phyloP scores from a whole-genome alignment of 257 asterid genomes.

The Apocynum venetum region DNA sequence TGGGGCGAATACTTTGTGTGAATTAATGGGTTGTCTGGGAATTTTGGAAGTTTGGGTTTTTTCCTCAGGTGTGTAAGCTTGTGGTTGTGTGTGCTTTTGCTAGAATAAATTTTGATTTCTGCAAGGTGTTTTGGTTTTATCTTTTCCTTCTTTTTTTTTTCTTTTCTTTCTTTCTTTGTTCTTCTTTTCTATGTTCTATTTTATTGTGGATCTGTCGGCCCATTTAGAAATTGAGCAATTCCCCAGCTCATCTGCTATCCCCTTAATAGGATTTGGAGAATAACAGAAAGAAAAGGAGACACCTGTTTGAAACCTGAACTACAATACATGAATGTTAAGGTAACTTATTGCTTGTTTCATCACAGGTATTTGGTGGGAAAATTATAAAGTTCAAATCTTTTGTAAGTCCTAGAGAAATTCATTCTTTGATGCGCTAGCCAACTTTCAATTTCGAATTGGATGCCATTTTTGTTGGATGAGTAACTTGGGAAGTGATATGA shows the following conservation, averaged over 20 bases:
- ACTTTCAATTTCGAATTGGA: constrained; percentile 6
- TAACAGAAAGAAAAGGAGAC: constrained; percentile 7
- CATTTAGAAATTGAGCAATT: constrained; percentile 13
- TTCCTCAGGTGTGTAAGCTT: neutral
- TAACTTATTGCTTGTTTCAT: constrained; percentile 14
- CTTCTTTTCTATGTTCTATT: neutral
- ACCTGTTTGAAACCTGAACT: constrained; percentile 10
- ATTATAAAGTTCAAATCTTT: constrained; percentile 18
- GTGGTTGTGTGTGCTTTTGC: constrained; percentile 1
- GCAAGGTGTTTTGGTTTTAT: constrained; percentile 1
- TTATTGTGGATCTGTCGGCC: constrained; percentile 21
- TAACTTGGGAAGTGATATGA: neutral
- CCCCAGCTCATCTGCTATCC: constrained; percentile 16
- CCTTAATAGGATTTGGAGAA: neutral
- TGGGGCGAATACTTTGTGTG: constrained; percentile 5
- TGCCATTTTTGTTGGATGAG: constrained; percentile 9
- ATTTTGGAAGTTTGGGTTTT: constrained; percentile 6
- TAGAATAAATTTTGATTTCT: neutral
- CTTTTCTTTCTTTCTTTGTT: too few species aligned
- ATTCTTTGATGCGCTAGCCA: constrained; percentile 11
- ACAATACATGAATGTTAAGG: constrained; percentile 3
- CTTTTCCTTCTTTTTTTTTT: neutral
- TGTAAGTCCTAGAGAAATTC: constrained; percentile 14
- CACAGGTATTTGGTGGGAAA: constrained; percentile 20
- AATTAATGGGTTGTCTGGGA: constrained; percentile 23